Evolutionary conservation across 192 early-diverging fungal genomes (phyloP).

Genomic region (Coemansia sp.): DNA sequence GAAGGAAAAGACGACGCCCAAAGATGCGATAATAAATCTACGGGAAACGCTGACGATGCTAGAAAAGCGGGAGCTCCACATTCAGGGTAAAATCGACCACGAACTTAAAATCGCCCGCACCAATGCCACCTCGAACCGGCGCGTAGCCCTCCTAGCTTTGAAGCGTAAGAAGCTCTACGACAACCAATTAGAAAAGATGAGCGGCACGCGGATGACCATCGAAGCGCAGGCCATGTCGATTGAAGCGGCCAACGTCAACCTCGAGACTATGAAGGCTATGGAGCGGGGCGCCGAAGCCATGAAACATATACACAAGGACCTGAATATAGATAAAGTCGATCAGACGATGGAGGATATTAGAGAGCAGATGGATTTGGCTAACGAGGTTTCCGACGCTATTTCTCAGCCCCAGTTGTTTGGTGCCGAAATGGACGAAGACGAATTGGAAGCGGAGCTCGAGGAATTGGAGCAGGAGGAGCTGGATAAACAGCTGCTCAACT

Average conservation of each 20-base stretch:
- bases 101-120: conserved; percentile 83
- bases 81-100: conserved; percentile 84
- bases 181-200: conserved; percentile 83
- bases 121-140: conserved; percentile 92
- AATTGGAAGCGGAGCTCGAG: conserved; percentile 87
- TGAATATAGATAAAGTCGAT: conserved; percentile 93
- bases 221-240: conserved; percentile 95
- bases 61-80: conserved; percentile 88
- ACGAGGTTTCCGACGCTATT: conserved; percentile 93
- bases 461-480: conserved; percentile 92
- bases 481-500: conserved; percentile 79
- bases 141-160: conserved; percentile 85
- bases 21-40: conserved; percentile 93
- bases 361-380: conserved; percentile 96
- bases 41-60: conserved; percentile 91
- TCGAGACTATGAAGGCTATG: conserved; percentile 96
- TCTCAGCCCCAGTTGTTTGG: conserved; percentile 86
- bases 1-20: conserved; percentile 71
- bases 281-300: conserved; percentile 88
- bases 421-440: conserved; percentile 92
- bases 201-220: conserved; percentile 84
- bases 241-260: conserved; percentile 93
- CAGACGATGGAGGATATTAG: conserved; percentile 94
- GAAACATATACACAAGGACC: conserved; percentile 86
- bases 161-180: conserved; percentile 92